Base-by-base conservation (phyloP, 139 green algal species). In the Mesotaenium endlicherianum region DNA sequence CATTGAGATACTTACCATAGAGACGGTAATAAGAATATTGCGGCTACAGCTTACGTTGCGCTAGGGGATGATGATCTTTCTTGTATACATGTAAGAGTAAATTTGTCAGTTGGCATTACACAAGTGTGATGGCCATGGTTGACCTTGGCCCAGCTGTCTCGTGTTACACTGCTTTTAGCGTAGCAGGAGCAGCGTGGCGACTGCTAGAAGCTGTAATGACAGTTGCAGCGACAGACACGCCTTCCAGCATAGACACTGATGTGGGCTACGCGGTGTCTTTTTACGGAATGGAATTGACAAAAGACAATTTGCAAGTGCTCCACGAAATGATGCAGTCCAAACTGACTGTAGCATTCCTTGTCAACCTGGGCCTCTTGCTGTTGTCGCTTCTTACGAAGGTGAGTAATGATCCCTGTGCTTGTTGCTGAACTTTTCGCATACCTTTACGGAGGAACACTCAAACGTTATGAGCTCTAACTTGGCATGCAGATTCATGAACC, bases 141-240 rank as follows among this genome's bases (percentile, higher is more conserved):
- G n/a, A n/a, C n/a, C n/a, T n/a, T n/a, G n/a, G n/a, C n/a, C n/a
- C n/a, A n/a, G n/a, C n/a, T n/a, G n/a, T n/a, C n/a, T n/a, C n/a
- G n/a, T n/a, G n/a, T n/a, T 72, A 72, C 11, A 72, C 60, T 5
- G 60, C 36, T n/a, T 38, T 72, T 38, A 72, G 60, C 60, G 11
- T 72, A 47, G 60, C 60, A 40, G 60, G 6, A n/a, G 60, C 43
- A 72, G 60, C 60, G 20, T 72, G 60, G 60, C 41, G 60, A 72
- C 41, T 72, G 36, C 60, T 47, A 47, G 60, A 38, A 5, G 6
- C 60, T 5, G 60, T 72, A n/a, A n/a, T n/a, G n/a, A n/a, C n/a
- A n/a, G n/a, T n/a, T n/a, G n/a, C n/a, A n/a, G n/a, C n/a, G n/a
- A n/a, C n/a, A n/a, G n/a, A 47, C 60, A 11, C 41, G 60, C 11